These are phyloP conservation scores for Salix udensis DNA, from an alignment of 345 rosid genomes.

Conservation along the genomic window DNA sequence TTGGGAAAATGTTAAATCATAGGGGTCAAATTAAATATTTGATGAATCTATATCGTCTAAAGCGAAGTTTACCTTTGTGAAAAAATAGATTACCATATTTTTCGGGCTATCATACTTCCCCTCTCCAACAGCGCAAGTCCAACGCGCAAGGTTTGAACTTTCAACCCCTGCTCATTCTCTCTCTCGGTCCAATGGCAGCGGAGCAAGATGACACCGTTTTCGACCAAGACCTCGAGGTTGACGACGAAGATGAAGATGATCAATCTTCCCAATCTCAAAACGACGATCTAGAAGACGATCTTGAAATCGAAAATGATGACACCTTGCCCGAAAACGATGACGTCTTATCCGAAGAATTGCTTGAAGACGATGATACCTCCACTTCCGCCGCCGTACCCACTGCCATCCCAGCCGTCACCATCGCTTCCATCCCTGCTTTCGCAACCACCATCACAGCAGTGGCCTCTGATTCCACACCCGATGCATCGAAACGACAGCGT, in stretches of 20 bases:
- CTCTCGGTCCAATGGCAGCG: neutral
- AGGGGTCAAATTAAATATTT: neutral
- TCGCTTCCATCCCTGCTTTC: constrained; percentile 28
- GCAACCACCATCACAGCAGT: constrained; percentile 15
- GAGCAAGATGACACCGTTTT: neutral
- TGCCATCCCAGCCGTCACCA: constrained; percentile 26
- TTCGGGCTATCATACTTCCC: neutral
- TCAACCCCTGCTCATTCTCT: neutral
- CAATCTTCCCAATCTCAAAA: neutral
- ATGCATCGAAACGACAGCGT: constrained; percentile 44
- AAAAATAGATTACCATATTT: neutral
- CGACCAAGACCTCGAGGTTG: neutral
- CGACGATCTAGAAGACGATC: neutral
- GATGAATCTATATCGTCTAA: neutral
- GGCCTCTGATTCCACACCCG: constrained; percentile 22
- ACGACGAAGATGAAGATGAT: neutral
- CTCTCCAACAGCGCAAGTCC: neutral
- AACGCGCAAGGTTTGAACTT: neutral
- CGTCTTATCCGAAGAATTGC: neutral
- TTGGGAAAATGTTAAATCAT: neutral
- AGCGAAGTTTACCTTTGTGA: neutral
- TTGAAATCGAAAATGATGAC: neutral
- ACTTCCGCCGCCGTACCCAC: constrained; percentile 4
- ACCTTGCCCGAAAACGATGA: neutral
- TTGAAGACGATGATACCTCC: neutral